phyloP scores from a whole-genome alignment of 495 filamentous ascomycete genomes.

The Penicillium subrubescens region DNA sequence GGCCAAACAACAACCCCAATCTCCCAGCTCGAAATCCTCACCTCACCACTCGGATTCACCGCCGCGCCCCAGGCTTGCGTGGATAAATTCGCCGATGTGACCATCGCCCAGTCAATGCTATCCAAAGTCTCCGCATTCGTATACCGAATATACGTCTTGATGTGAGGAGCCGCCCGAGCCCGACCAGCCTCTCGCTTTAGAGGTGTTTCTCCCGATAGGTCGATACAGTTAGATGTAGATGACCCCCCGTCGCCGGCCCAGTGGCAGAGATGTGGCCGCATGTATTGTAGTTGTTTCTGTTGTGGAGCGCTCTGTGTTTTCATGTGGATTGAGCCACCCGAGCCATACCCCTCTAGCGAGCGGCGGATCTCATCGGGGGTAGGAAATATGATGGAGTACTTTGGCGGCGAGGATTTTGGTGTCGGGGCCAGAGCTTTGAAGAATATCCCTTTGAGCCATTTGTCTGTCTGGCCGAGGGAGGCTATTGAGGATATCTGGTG shows the following conservation, averaged over 20 bases:
- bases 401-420: constrained; percentile 29
- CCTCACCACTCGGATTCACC: constrained; percentile 52
- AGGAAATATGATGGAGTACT: constrained; percentile 73
- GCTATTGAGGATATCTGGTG: constrained; percentile 74
- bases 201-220: constrained; percentile 14
- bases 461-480: constrained; percentile 70
- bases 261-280: constrained; percentile 69
- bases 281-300: constrained; percentile 71
- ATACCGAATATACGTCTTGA: constrained; percentile 88
- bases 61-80: constrained; percentile 88
- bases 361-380: constrained; percentile 76
- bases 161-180: constrained; percentile 82
- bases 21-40: constrained; percentile 80
- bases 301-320: constrained; percentile 70
- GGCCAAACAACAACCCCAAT: constrained; percentile 88
- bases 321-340: constrained; percentile 81
- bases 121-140: constrained; percentile 41
- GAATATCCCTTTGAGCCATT: constrained; percentile 71
- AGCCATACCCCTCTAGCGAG: constrained; percentile 76
- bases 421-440: constrained; percentile 55
- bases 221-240: constrained; percentile 11
- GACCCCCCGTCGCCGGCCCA: constrained; percentile 58
- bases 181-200: constrained; percentile 56
- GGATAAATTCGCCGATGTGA: constrained; percentile 84
- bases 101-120: constrained; percentile 79